These are phyloP conservation scores for Alternaria sp. DNA, from an alignment of 2,329 filamentous ascomycete genomes.

Conservation along the genomic window DNA sequence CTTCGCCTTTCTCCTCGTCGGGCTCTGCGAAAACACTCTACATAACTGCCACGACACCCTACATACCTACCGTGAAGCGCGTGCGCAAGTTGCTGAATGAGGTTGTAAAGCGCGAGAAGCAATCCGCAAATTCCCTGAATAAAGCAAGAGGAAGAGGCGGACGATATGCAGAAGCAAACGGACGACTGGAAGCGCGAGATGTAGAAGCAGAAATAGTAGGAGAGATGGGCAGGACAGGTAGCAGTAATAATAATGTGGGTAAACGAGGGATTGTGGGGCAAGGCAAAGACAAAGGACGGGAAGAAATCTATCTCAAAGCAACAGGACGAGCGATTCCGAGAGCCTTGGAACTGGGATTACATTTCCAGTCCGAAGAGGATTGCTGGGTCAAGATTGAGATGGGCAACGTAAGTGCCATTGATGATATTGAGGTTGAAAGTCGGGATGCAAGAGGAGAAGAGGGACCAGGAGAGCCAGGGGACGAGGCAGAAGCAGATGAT, in stretches of 20 bases:
- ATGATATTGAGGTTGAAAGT: constrained; percentile 65
- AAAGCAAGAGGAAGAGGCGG: background rate
- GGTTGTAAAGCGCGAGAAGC: constrained; percentile 61
- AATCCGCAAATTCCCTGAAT: constrained; percentile 34
- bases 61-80: constrained; percentile 73
- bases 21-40: constrained; percentile 68
- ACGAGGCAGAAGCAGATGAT: constrained; percentile 38
- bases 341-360: constrained; percentile 68
- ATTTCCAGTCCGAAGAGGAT: constrained; percentile 70
- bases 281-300: constrained; percentile 12
- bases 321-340: constrained; percentile 73
- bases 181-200: constrained; percentile 39
- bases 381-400: constrained; percentile 69
- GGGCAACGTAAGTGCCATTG: constrained; percentile 70
- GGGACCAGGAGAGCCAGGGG: constrained; percentile 28
- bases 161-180: constrained; percentile 28
- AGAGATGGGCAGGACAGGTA: constrained; percentile 21
- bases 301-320: constrained; percentile 69
- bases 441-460: constrained; percentile 7
- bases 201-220: constrained; percentile 43
- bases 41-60: constrained; percentile 70
- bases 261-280: constrained; percentile 9
- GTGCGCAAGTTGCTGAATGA: constrained; percentile 70
- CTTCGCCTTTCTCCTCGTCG: constrained; percentile 62
- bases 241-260: background rate